Base-by-base conservation (phyloP, 192 early-diverging fungal genomes). In the Coemansia sp. region DNA sequence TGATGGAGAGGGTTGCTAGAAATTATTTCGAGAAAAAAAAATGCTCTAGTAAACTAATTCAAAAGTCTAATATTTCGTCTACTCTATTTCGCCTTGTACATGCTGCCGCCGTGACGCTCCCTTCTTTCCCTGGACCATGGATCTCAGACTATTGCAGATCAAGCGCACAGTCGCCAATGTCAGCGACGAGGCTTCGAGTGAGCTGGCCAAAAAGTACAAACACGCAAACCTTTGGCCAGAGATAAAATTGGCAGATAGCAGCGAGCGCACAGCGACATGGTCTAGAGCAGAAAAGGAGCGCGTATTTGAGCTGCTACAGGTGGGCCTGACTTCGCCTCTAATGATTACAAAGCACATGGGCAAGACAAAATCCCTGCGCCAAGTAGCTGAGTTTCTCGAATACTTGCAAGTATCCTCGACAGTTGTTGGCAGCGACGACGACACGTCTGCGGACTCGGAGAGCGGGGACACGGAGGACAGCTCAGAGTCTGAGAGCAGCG, bases 321-420 rank as follows among this genome's bases (percentile, higher is more conserved):
- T 36, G 4, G 80, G 80, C 9, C 51, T 76, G 6, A 62, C 59
- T 11, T 68, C 80, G 22, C 24, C 69, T 13, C 58, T 55, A 27
- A 41, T 56, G 13, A 59, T 77, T 4, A 40, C 67, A 11, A 56
- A 27, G 12, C 65, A 64, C n/a, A 63, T 83, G 32, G 72, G 67
- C 40, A 29, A 61, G 12, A 75, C 69, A 42, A 83, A 77, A 36
- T 71, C 80, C 0, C 64, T 83, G 53, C 38, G 80, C 12, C 80
- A 83, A 31, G 76, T 83, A 1, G 72, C 80, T 19, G 72, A 83
- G 38, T 75, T 63, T 40, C 59, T 83, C 29, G 80, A 83, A 41
- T 45, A 67, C 39, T 27, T 68, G 46, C 64, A 77, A 51, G 32
- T 83, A 46, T 77, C 67, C 69, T 71, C 69, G 27, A 55, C 45